Evolutionary conservation across 2,329 filamentous ascomycete genomes (phyloP).

Genomic region (Stagonosporopsis cucurbitacearum): DNA sequence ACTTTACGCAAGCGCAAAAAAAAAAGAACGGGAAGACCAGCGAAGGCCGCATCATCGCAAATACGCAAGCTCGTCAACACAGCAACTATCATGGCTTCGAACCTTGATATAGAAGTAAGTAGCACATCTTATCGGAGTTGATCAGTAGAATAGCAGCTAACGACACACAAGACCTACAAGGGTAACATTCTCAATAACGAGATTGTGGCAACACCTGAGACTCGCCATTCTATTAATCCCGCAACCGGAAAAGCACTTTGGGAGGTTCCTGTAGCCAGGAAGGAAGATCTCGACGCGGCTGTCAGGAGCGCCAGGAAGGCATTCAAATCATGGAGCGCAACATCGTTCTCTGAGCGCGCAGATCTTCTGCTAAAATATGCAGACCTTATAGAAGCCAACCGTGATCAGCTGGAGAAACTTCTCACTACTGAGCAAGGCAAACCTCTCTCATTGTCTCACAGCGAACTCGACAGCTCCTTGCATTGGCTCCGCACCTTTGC

Average conservation of each 20-base stretch:
- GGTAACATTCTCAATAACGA: constrained; percentile 59
- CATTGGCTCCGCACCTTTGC: constrained; percentile 43
- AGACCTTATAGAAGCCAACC: constrained; percentile 28
- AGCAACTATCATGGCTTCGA: background rate
- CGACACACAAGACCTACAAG: constrained; percentile 16
- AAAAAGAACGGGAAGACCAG: background rate
- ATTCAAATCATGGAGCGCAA: constrained; percentile 52
- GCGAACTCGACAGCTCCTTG: constrained; percentile 22
- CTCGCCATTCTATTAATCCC: constrained; percentile 57
- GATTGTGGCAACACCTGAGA: constrained; percentile 50
- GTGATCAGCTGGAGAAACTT: constrained; percentile 29
- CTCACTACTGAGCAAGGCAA: constrained; percentile 37
- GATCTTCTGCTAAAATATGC: constrained; percentile 27
- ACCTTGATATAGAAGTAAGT: constrained; percentile 18
- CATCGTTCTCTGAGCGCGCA: constrained; percentile 28
- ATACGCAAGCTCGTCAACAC: background rate
- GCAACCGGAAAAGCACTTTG: constrained; percentile 55
- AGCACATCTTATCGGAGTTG: background rate
- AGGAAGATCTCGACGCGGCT: constrained; percentile 57
- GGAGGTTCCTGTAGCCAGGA: constrained; percentile 56
- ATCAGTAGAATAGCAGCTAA: background rate
- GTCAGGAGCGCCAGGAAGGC: constrained; percentile 54
- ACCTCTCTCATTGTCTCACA: constrained; percentile 27
- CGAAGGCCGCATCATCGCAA: background rate
- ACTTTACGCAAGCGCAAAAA: background rate